Evolutionary conservation across 2,329 filamentous ascomycete genomes (phyloP), one percentile per base, ranked within the genome.

Genomic region (Trichoderma lentiforme): DNA sequence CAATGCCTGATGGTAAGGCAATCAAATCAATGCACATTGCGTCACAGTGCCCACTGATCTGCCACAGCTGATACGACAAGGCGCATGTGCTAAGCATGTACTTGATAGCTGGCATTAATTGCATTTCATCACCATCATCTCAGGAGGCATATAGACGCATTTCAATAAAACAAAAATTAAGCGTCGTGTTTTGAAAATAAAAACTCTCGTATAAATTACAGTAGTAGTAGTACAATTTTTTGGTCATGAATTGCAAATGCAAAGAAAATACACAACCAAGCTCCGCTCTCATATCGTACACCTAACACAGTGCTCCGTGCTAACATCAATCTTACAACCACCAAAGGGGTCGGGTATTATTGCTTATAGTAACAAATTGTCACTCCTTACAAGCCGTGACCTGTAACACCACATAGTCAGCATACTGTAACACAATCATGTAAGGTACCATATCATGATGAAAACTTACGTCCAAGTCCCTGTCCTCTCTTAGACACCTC

Each of bases 401-500:
- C 65, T 68, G 21, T 51, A 39, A 30, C 51, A 57, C 18, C n/a
- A 15, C 2, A 14, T 34, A 34, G 65, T 69, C 36, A 61, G 66
- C 56, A 14, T 15, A 69, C 14, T 28, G 21, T 21, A 34, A 69
- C 34, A 61, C 14, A 24, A n/a, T 21, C 43, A 47, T 8, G 7
- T 7, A 28, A 4, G 8, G 18, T 3, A 43, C 18, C 39, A 4
- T 12, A 43, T 6, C 15, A 58, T 21, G 1, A 43, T 12, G 12
- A 66, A 14, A 32, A 72, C 71, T 72, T 30, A 91, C 90, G 88
- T 71, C 91, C 90, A 72, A 92, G 86, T n/a, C 87, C 86, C 80
- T 90, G 89, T n/a, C 89, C 90, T 67, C 90, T 84, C 87, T 91
- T 92, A 6, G 88, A 89, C 34, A 92, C 86, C 76, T 89, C 87